These are phyloP conservation scores for Aegilops umbellulata DNA, from an alignment of 176 grass and related monocot species.

Conservation along the genomic window DNA sequence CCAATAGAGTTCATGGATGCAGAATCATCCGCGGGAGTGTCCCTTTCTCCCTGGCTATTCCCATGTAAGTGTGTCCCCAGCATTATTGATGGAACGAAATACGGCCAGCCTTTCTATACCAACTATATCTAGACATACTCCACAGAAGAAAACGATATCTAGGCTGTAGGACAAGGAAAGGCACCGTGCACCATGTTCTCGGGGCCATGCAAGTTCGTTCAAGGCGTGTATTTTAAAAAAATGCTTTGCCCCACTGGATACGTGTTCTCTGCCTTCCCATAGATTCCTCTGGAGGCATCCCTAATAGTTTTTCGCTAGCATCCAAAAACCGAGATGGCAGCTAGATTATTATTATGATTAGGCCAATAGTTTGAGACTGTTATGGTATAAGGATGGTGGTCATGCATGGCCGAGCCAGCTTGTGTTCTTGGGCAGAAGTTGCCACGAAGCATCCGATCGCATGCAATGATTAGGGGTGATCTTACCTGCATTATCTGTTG, in stretches of 20 bases:
- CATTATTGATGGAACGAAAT: slow-evolving; percentile 2
- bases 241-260: slow-evolving; percentile 37
- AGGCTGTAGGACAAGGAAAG: slow-evolving; percentile 30
- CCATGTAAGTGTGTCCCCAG: background rate
- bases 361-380: slow-evolving; percentile 21
- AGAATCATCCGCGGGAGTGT: background rate
- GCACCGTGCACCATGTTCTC: slow-evolving; percentile 41
- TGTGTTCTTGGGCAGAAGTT: slow-evolving; percentile 35
- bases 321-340: slow-evolving; percentile 31
- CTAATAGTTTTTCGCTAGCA: background rate
- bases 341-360: slow-evolving; percentile 24
- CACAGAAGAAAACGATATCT: background rate
- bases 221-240: slow-evolving; percentile 28
- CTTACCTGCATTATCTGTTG: background rate
- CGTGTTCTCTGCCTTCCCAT: slow-evolving; percentile 33
- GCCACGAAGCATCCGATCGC: slow-evolving; percentile 24
- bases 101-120: background rate
- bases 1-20: background rate
- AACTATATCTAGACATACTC: slow-evolving; percentile 8
- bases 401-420: background rate
- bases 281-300: slow-evolving; percentile 49
- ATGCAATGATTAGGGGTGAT: slow-evolving; percentile 33
- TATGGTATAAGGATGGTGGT: background rate
- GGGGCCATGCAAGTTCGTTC: slow-evolving; percentile 7
- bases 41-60: background rate